phyloP scores from a whole-genome alignment of 352 stramenopile species.

The Phytopythium ostracodes region DNA sequence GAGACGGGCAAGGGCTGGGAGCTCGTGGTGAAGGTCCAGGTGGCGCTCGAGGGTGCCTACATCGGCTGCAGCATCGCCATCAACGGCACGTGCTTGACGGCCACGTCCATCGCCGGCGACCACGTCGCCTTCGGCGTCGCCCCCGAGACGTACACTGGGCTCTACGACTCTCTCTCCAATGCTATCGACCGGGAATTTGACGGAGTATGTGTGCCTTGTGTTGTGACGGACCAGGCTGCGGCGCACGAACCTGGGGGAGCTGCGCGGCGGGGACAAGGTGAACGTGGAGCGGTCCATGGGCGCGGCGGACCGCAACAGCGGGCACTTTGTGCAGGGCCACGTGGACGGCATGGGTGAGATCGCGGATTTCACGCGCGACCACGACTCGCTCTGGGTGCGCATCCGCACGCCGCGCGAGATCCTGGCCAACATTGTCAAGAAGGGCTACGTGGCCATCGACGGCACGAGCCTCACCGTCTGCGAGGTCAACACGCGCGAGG shows the following conservation, averaged over 20 bases:
- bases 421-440: slow-evolving; percentile 89
- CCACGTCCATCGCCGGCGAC: slow-evolving; percentile 86
- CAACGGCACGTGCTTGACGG: slow-evolving; percentile 97
- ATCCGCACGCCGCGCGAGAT: slow-evolving; percentile 79
- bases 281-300: slow-evolving; percentile 91
- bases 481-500: slow-evolving; percentile 75
- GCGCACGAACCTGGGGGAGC: slow-evolving; percentile 85
- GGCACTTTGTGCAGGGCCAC: slow-evolving; percentile 98
- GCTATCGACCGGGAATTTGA: background rate
- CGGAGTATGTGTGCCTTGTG: background rate
- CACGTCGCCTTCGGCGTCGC: slow-evolving; percentile 93
- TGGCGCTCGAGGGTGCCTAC: slow-evolving; percentile 86
- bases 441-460: slow-evolving; percentile 98
- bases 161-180: background rate
- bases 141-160: slow-evolving; percentile 85
- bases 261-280: slow-evolving; percentile 90
- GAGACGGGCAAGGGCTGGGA: slow-evolving; percentile 86
- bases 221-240: slow-evolving; percentile 46
- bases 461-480: slow-evolving; percentile 97
- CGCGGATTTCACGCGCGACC: slow-evolving; percentile 84
- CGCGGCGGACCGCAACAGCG: slow-evolving; percentile 92
- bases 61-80: slow-evolving; percentile 95
- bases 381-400: slow-evolving; percentile 96
- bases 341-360: slow-evolving; percentile 95
- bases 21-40: slow-evolving; percentile 73